These are phyloP conservation scores for Fraxinus floribunda DNA, from an alignment of 305 asterid species.

Conservation along the genomic window DNA sequence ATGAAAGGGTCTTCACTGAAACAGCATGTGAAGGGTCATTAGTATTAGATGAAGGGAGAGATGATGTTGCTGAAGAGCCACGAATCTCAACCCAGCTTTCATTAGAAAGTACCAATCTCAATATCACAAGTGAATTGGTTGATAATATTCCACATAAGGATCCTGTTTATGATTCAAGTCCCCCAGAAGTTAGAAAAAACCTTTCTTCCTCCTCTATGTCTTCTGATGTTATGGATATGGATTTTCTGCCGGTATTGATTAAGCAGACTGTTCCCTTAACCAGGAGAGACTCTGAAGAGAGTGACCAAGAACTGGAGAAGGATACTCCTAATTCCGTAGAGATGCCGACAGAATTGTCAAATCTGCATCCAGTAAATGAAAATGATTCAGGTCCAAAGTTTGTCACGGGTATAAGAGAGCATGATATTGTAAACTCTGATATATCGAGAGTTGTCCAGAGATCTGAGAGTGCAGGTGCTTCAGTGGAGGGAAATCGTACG, in stretches of 20 bases:
- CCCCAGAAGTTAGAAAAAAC: slow-evolving; percentile 32
- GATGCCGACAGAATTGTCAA: slow-evolving; percentile 17
- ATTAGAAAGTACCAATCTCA: slow-evolving; percentile 25
- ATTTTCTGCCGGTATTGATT: slow-evolving; percentile 36
- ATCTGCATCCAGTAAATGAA: slow-evolving; percentile 20
- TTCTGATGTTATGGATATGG: slow-evolving; percentile 50
- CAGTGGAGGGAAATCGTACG: slow-evolving; percentile 9
- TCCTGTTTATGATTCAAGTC: slow-evolving; percentile 59
- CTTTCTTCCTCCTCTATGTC: slow-evolving; percentile 45
- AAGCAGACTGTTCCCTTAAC: slow-evolving; percentile 43
- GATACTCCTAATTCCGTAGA: slow-evolving; percentile 18
- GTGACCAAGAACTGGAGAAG: slow-evolving; percentile 26
- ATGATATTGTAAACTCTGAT: slow-evolving; percentile 19
- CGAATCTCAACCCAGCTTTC: slow-evolving; percentile 35
- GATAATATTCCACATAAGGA: slow-evolving; percentile 29
- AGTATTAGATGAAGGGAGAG: slow-evolving; percentile 35
- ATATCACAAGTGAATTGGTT: slow-evolving; percentile 24
- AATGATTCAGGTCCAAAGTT: slow-evolving; percentile 17
- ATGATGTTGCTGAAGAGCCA: slow-evolving; percentile 32
- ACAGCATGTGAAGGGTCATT: slow-evolving; percentile 43
- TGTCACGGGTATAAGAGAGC: slow-evolving; percentile 19
- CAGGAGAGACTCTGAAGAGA: slow-evolving; percentile 39
- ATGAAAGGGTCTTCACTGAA: slow-evolving; percentile 55
- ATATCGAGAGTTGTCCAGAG: slow-evolving; percentile 22
- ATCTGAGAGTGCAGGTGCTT: slow-evolving; percentile 20